These are phyloP conservation scores for Populus trichocarpa DNA, from an alignment of 441 rosid species.

Conservation along the genomic window DNA sequence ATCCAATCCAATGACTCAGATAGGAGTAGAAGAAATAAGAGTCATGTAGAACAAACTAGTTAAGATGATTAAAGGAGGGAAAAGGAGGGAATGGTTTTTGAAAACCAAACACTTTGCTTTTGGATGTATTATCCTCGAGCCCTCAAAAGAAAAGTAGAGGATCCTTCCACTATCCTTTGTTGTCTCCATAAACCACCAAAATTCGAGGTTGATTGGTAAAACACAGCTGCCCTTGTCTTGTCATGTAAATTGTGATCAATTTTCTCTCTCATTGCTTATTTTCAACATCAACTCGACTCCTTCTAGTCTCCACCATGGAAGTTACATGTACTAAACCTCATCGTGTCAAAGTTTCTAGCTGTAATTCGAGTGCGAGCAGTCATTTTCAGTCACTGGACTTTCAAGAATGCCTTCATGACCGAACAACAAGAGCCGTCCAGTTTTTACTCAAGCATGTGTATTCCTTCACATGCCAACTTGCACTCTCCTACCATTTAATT, in stretches of 20 bases:
- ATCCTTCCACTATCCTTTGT: slow-evolving; percentile 7
- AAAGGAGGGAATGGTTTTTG: not conserved
- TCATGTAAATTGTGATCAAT: not conserved
- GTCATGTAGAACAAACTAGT: not conserved
- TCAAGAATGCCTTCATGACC: not conserved
- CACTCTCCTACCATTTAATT: not conserved
- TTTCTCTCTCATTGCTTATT: not conserved
- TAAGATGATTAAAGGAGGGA: not conserved
- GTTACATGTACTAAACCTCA: slow-evolving; percentile 3
- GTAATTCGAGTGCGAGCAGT: not conserved
- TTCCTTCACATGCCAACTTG: not conserved
- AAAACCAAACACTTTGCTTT: not conserved
- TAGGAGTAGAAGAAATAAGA: not conserved
- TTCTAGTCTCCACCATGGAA: not conserved
- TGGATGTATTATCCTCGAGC: slow-evolving; percentile 18
- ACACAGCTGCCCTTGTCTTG: slow-evolving; percentile 6
- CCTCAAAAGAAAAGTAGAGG: slow-evolving; percentile 7
- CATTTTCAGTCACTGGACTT: not conserved
- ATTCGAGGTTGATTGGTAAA: slow-evolving; percentile 9
- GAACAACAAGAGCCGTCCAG: slow-evolving; percentile 8
- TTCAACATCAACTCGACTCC: slow-evolving; percentile 5
- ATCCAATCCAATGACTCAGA: not conserved
- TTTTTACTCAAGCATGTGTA: not conserved
- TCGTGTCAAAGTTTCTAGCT: not conserved
- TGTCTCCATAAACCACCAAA: slow-evolving; percentile 14